These are phyloP conservation scores for Ustilago nuda DNA, from an alignment of 1,284 basidiomycete species.

Conservation along the genomic window DNA sequence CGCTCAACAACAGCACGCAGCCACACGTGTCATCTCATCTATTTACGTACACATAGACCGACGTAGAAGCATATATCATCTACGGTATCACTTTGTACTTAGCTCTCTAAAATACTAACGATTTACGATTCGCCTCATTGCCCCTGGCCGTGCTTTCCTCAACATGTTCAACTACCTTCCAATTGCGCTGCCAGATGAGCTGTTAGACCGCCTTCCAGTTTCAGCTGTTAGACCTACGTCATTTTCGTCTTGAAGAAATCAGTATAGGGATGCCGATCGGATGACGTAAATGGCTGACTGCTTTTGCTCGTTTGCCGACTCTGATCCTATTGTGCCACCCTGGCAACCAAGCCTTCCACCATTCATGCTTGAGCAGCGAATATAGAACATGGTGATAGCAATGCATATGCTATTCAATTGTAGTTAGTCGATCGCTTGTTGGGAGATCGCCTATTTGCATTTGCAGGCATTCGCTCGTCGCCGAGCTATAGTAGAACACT, in stretches of 20 bases:
- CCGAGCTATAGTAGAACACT: background rate
- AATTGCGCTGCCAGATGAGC: background rate
- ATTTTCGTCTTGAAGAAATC: background rate
- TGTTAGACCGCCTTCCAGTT: background rate
- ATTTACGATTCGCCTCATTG: too few relatives aligned
- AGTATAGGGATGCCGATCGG: background rate
- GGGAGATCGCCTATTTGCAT: background rate
- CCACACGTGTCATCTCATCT: too few relatives aligned
- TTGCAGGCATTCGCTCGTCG: background rate
- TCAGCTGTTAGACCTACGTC: background rate
- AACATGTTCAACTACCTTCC: too few relatives aligned
- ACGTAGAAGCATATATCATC: too few relatives aligned
- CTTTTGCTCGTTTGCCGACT: constrained; percentile 5
- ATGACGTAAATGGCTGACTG: constrained; percentile 17
- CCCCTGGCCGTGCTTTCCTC: too few relatives aligned
- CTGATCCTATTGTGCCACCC: background rate
- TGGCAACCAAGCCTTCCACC: background rate
- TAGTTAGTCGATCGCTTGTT: constrained; percentile 2
- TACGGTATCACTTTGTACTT: too few relatives aligned
- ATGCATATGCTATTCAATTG: background rate
- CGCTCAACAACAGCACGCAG: too few relatives aligned
- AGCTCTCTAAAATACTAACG: too few relatives aligned
- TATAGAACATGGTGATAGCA: background rate
- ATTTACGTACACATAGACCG: too few relatives aligned
- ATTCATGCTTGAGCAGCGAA: constrained; percentile 3